Conservation (phyloP, 1,284 basidiomycete species). For the Naganishia liquefaciens region DNA sequence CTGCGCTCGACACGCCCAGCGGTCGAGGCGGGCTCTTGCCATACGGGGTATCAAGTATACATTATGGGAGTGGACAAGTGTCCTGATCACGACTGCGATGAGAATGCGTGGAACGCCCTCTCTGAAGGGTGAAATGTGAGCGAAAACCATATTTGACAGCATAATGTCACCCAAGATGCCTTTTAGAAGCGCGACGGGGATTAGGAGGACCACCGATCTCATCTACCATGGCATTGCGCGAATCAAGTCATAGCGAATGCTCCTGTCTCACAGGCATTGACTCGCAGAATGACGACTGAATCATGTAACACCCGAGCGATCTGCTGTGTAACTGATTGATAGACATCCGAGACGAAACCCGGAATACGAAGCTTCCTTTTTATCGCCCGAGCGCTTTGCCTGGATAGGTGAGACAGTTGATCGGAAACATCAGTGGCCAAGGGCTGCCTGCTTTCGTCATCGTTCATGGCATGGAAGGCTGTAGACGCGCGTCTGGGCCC, state of each 20-base stretch:
- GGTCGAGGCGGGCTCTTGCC: too few relatives aligned
- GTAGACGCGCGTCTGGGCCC: not conserved
- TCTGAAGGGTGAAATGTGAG: too few relatives aligned
- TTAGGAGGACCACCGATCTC: too few relatives aligned
- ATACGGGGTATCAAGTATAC: too few relatives aligned
- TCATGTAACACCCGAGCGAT: not conserved
- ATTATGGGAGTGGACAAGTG: too few relatives aligned
- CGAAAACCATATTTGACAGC: too few relatives aligned
- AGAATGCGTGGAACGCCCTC: too few relatives aligned
- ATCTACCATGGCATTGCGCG: too few relatives aligned
- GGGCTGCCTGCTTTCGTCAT: not conserved
- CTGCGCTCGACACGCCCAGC: too few relatives aligned
- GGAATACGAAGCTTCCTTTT: conserved; percentile 1
- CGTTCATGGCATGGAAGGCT: not conserved
- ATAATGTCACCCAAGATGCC: too few relatives aligned
- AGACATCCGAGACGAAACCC: conserved; percentile 3
- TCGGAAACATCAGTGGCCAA: not conserved
- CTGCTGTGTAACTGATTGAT: not conserved
- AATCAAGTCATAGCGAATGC: not conserved
- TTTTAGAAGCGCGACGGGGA: too few relatives aligned
- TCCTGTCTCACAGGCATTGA: not conserved
- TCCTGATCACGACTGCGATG: too few relatives aligned
- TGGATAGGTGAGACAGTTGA: conserved; percentile 7
- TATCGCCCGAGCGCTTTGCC: conserved; percentile 2
- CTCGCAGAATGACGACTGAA: not conserved